Conservation (phyloP, 176 grass and related monocot species). For the Secale cereale region DNA sequence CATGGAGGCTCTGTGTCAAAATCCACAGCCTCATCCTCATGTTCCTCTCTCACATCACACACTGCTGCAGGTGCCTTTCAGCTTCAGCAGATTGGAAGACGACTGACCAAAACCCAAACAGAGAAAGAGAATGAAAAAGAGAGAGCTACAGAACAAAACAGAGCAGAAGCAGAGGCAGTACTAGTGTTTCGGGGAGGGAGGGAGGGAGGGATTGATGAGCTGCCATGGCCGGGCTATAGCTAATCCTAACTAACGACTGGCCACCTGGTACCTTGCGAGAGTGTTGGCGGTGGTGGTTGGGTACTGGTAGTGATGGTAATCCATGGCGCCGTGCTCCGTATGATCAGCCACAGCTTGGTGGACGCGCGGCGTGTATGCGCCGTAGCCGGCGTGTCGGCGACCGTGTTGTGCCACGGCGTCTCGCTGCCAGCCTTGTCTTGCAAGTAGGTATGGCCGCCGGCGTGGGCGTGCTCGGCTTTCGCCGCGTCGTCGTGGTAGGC, state of each 20-base stretch:
- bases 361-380: background rate
- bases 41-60: background rate
- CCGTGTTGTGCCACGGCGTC: background rate
- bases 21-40: background rate
- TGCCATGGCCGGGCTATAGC: too few species aligned
- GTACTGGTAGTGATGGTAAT: too few species aligned
- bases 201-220: background rate
- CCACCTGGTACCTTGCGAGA: background rate
- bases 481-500: background rate
- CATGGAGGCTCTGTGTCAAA: background rate
- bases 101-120: background rate
- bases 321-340: background rate
- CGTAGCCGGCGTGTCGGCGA: background rate
- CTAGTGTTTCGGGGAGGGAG: too few species aligned
- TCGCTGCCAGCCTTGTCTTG: background rate
- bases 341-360: background rate
- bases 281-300: too few species aligned
- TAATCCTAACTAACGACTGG: background rate
- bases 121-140: background rate
- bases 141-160: background rate
- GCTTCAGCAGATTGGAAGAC: background rate
- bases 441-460: background rate
- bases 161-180: background rate
- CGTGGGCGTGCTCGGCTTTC: background rate
- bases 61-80: background rate